Base-by-base conservation (phyloP, 2,329 filamentous ascomycete genomes). In the Aspergillus fructus region DNA sequence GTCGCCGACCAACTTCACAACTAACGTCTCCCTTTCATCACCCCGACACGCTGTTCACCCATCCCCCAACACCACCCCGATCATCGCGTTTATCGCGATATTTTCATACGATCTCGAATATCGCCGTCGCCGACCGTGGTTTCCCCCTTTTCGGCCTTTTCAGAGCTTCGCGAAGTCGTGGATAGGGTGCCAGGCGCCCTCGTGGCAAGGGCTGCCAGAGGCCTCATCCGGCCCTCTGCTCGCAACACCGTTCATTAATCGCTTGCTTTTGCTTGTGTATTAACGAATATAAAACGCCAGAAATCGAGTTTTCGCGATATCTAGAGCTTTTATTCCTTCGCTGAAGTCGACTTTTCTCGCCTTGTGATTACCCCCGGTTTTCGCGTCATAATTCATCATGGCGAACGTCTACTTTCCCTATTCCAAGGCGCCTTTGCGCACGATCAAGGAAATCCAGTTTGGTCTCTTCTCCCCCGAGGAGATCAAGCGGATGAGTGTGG, bases 391-490 rank as follows among this genome's bases (percentile, higher is more conserved):
- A 71, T 74, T 74, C 78, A 90, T 71, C 72, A 96, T 99, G 94
- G 85, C 93, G 81, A 96, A 96, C 79, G 88, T 93, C 66, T 88
- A 88, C 75, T 96, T 96, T 73, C 84, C 89, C 72, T 91, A 92
- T 79, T 96, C 91, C 75, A 93, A 90, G 85, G 93, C 90, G 85
- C 93, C 93, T 77, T 85, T 97, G 85, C 93, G 94, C 83, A 96
- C 90, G 66, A 93, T 99, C 71, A 89, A 97, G 84, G 96, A 99
- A 84, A 96, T 99, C 70, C 96, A 99, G 83, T 99, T 99, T 74
- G 94, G 94, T 73, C 85, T 99, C 74, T 86, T 99, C 77, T 96
- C 94, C 37, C 94, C 94, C 24, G 94, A 99, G 76, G 96, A 99
- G 81, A 96, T 97, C 78, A 97, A 99, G 83, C 93, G 89, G 71